Base-by-base conservation (phyloP, 768 basidiomycete species). In the Suillus discolor region DNA sequence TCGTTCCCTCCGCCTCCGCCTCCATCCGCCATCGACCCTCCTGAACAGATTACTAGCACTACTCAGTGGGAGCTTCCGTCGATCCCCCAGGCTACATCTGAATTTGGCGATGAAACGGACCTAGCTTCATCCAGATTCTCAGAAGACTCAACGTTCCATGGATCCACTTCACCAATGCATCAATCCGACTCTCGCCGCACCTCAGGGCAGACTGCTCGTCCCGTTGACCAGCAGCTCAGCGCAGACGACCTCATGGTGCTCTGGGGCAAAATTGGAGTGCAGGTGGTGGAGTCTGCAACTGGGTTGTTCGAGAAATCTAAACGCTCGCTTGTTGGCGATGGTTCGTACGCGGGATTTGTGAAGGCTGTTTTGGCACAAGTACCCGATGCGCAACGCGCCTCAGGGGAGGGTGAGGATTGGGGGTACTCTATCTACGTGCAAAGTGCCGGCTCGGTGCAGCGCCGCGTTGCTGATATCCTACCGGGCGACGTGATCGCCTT, bases 401-500 rank as follows among this genome's bases (percentile, higher is more conserved):
- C 77, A 2, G 71, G 75, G n/a, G 75, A 72, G 55, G 41, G 20
- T 9, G 67, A 71, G 20, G 79, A 81, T 18, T 93, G 87, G 71
- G 96, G 95, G 0, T 87, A 93, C 72, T 78, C 91, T 9, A 81
- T 96, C 38, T 96, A 93, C 71, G 80, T 83, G 66, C 94, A 96
- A 79, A 85, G 81, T 38, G 91, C 84, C 0, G 70, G 72, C 0
- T 78, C 87, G 15, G 92, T 97, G 66, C 87, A 89, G 76, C 87
- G 87, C 67, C 83, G 93, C 59, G 80, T 83, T 39, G 90, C 89
- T 70, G 94, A 96, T 25, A 92, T 94, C 66, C 81, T 91, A 84
- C 91, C 94, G 0, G 96, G 96, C 2, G 96, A 97, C 75, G 78
- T 97, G 12, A 82, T 95, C 57, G 84, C 87, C 66, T 76, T 96